Base-by-base conservation (phyloP, 1,139 yeast species). In the Geotrichum phurueaensis region DNA sequence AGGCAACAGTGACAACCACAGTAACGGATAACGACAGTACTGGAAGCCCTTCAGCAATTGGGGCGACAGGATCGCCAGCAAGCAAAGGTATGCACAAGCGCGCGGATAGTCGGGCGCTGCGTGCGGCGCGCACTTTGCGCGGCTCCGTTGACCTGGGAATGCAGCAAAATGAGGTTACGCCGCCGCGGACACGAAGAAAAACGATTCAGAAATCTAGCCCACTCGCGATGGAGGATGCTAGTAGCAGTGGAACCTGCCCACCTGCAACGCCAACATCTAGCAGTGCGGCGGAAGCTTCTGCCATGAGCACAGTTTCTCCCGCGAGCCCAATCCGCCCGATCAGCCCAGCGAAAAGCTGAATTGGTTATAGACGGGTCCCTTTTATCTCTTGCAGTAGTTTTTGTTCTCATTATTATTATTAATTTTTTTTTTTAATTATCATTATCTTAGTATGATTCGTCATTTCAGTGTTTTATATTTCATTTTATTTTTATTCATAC, bases 81-180 rank as follows among this genome's bases (percentile, higher is more conserved):
- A 48, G 47, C 23, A 31, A 43, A 15, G 51, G 51, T 6, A 15
- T 43, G 12, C 54, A 48, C 33, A 43, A 56, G 43, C 49, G 60
- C 12, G 31, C 58, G n/a, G 58, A 55, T n/a, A 50, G 54, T 13
- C 49, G 57, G 39, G 29, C 52, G 15, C 29, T 51, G 2, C 45
- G 45, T 9, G 15, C 56, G 3, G 29, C 53, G 3, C 53, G 58
- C 20, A 12, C 58, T 10, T 10, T 39, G 36, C 48, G 58, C n/a
- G 57, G 53, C n/a, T 49, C 54, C 10, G 53, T 58, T 13, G 60
- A 58, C 18, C 51, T 58, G 45, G 56, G 27, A 15, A 15, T 20
- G 18, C 33, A 45, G 27, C 58, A 58, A 12, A 51, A 53, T 20
- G 55, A 56, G n/a, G 53, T 50, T 10, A 33, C 31, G 18, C 59